Evolutionary conservation across 441 rosid genomes (phyloP).

Genomic region (Populus hybrid): DNA sequence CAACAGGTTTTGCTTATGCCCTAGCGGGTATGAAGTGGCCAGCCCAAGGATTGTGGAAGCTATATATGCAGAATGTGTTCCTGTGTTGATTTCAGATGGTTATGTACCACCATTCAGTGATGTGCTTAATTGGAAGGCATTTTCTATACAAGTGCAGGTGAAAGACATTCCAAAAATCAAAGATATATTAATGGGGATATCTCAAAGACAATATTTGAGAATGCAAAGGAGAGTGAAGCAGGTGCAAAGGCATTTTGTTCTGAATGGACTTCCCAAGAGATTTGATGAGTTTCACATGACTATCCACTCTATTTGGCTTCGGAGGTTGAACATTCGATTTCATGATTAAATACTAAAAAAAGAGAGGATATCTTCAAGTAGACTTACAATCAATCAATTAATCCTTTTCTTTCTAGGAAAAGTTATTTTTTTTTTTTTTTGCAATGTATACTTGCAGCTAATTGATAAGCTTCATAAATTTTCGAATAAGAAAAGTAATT

Average conservation of each 20-base stretch:
- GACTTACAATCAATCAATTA: no score
- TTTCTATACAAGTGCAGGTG: slow-evolving; percentile 51
- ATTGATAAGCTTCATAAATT: no score
- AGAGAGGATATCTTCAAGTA: no score
- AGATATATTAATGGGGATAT: slow-evolving; percentile 51
- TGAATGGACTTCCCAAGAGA: slow-evolving; percentile 63
- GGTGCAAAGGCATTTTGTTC: slow-evolving; percentile 66
- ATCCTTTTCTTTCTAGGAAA: no score
- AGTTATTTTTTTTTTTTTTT: no score
- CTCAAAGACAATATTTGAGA: slow-evolving; percentile 46
- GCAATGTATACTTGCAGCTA: no score
- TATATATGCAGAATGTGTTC: slow-evolving; percentile 69
- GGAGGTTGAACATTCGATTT: slow-evolving; percentile 55
- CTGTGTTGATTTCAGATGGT: slow-evolving; percentile 62
- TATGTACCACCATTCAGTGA: slow-evolving; percentile 77
- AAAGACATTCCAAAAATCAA: slow-evolving; percentile 57
- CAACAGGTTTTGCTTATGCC: slow-evolving; percentile 78
- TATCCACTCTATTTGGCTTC: slow-evolving; percentile 81
- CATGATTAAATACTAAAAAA: slow-evolving; percentile 5
- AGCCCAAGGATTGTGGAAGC: slow-evolving; percentile 85
- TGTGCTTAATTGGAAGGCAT: slow-evolving; percentile 74
- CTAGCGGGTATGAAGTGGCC: slow-evolving; percentile 88
- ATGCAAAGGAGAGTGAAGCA: slow-evolving; percentile 45
- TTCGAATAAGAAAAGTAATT: no score
- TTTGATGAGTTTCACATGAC: slow-evolving; percentile 75